phyloP scores from a whole-genome alignment of 2,329 filamentous ascomycete genomes.

The Cryphonectria radicalis region DNA sequence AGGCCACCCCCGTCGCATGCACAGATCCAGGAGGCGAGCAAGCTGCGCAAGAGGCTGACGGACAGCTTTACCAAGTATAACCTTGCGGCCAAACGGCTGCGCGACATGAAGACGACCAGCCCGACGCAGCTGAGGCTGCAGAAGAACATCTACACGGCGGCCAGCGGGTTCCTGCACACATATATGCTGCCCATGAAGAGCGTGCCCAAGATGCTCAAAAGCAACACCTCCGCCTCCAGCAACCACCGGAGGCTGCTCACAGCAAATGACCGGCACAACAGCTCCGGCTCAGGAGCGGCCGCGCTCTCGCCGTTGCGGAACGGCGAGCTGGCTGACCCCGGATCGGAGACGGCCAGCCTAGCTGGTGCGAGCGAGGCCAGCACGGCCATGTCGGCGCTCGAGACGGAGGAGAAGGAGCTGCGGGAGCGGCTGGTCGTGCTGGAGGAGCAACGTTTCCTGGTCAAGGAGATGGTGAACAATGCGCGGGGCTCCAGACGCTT shows the following conservation, averaged over 20 bases:
- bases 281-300: conserved; percentile 16
- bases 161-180: conserved; percentile 80
- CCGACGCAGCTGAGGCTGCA: conserved; percentile 76
- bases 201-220: conserved; percentile 66
- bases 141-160: conserved; percentile 79
- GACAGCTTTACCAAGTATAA: conserved; percentile 92
- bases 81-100: conserved; percentile 76
- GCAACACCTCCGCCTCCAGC: conserved; percentile 37
- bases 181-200: conserved; percentile 89
- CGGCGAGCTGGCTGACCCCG: conserved; percentile 45
- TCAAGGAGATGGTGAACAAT: conserved; percentile 80
- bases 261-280: conserved; percentile 24
- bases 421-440: conserved; percentile 81
- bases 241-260: conserved; percentile 38
- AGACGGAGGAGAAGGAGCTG: conserved; percentile 82
- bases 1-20: conserved; percentile 57
- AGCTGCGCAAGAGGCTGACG: conserved; percentile 85
- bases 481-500: conserved; percentile 79
- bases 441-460: conserved; percentile 90
- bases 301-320: conserved; percentile 50
- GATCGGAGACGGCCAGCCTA: conserved; percentile 54
- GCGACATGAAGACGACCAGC: conserved; percentile 75
- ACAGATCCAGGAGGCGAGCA: conserved; percentile 83
- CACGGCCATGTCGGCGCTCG: conserved; percentile 63
- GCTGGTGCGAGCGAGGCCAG: conserved; percentile 52